Evolutionary conservation across 768 basidiomycete genomes (phyloP), one percentile per base, ranked within the genome.

Genomic region (Kwoniella heveanensis): DNA sequence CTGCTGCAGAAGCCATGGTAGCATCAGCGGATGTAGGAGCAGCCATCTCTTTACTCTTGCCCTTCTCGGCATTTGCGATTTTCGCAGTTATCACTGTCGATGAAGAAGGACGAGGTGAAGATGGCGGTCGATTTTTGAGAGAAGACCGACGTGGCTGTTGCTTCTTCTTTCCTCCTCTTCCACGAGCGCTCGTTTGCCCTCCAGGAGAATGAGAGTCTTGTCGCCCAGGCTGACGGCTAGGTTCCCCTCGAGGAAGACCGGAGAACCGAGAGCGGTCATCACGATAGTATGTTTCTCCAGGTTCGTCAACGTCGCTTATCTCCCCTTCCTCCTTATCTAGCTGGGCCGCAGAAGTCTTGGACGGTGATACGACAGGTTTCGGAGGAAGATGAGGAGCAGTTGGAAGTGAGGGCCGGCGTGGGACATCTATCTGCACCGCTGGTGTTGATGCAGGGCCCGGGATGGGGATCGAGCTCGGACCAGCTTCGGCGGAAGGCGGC

Each of bases 291-390:
- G 3, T 44, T 19, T 17, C 39, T 19, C 8, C 39, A 3, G 48
- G 48, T 2, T 65, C 68, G 9, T 69, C 71, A 27, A 69, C 68
- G 12, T 70, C 68, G 54, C 71, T 70, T 19, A 76, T 76, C 59
- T 73, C 74, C 13, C 74, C 72, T 65, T 76, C 74, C 58, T 76
- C 74, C 62, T 67, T 73, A 26, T 71, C 68, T 10, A 44, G 39
- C 21, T 53, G 61, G 1, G 51, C 29, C 19, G 29, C 64, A 26
- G 54, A 29, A 37, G 25, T 58, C 13, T 47, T 29, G 39, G 22
- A 21, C 19, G 46, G 25, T 47, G 29, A 58, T 17, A 36, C 13
- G 13, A 26, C 21, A 0, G 60, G 47, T 49, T 50, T 58, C 2
- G 6, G 2, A 12, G 39, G 17, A 2, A 21, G 27, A 5, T 47